Conservation (phyloP, 2,329 filamentous ascomycete genomes). For the Capronia epimyces region DNA sequence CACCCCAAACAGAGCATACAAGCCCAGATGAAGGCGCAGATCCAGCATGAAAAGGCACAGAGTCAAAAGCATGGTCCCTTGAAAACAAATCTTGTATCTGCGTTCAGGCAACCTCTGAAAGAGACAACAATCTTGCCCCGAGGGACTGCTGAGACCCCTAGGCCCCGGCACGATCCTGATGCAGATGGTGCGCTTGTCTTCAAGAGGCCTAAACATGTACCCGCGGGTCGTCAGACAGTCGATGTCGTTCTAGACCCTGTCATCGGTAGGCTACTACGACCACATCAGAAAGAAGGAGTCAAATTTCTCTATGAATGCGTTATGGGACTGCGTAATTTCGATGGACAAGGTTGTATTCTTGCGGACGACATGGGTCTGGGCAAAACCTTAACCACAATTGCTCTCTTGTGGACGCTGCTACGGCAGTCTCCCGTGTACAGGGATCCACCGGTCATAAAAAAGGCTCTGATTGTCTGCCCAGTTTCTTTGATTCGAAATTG, state of each 20-base stretch:
- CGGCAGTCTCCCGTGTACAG: constrained; percentile 63
- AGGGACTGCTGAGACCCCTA: constrained; percentile 44
- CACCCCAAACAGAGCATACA: constrained; percentile 29
- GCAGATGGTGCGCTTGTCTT: constrained; percentile 60
- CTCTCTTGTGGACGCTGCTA: constrained; percentile 64
- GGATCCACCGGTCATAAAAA: constrained; percentile 58
- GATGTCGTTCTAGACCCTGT: constrained; percentile 69
- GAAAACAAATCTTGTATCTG: constrained; percentile 30
- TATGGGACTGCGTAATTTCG: constrained; percentile 63
- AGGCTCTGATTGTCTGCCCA: constrained; percentile 67
- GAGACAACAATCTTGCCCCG: constrained; percentile 48
- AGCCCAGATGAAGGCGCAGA: constrained; percentile 29
- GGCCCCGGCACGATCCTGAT: constrained; percentile 61
- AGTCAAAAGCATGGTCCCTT: constrained; percentile 34
- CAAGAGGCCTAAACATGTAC: constrained; percentile 53
- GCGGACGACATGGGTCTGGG: constrained; percentile 73
- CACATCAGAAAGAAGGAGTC: constrained; percentile 65
- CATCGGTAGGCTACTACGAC: constrained; percentile 56
- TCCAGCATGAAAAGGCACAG: constrained; percentile 33
- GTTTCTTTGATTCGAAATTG: constrained; percentile 68
- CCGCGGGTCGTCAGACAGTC: constrained; percentile 60
- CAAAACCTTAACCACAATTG: constrained; percentile 68
- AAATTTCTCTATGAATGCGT: constrained; percentile 69
- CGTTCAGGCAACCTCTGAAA: constrained; percentile 60
- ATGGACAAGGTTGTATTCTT: constrained; percentile 64